phyloP scores from a whole-genome alignment of 164 flowering plant genomes.

The Vitis rupestris region DNA sequence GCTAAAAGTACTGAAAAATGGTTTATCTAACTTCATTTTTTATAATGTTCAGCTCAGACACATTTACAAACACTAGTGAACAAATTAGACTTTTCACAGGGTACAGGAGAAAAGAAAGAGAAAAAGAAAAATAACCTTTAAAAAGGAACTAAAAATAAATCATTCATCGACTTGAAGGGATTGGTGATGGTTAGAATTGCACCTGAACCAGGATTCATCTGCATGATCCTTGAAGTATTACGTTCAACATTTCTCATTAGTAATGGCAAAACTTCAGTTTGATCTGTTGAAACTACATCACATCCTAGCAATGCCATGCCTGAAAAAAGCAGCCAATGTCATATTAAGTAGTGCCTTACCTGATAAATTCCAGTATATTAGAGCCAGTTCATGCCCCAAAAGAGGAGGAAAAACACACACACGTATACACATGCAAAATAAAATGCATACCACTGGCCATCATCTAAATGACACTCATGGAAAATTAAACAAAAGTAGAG shows the following conservation, averaged over 20 bases:
- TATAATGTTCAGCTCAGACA: neutral
- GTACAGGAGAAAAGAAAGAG: neutral
- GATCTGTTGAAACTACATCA: constrained; percentile 86
- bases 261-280: constrained; percentile 87
- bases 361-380: no score
- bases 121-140: neutral
- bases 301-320: constrained; percentile 97
- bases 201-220: constrained; percentile 64
- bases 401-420: neutral
- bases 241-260: constrained; percentile 81
- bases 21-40: neutral
- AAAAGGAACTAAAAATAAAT: neutral
- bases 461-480: neutral
- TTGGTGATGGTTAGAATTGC: neutral
- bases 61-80: neutral
- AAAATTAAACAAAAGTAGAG: constrained; percentile 1
- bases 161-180: neutral
- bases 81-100: neutral
- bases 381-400: neutral
- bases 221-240: constrained; percentile 74
- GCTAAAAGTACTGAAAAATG: neutral
- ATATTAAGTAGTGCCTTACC: constrained; percentile 3
- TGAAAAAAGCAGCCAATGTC: constrained; percentile 31
- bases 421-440: neutral
- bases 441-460: neutral